Evolutionary conservation across 208 protist species (phyloP).

Genomic region (Herpetomonas muscarum): DNA sequence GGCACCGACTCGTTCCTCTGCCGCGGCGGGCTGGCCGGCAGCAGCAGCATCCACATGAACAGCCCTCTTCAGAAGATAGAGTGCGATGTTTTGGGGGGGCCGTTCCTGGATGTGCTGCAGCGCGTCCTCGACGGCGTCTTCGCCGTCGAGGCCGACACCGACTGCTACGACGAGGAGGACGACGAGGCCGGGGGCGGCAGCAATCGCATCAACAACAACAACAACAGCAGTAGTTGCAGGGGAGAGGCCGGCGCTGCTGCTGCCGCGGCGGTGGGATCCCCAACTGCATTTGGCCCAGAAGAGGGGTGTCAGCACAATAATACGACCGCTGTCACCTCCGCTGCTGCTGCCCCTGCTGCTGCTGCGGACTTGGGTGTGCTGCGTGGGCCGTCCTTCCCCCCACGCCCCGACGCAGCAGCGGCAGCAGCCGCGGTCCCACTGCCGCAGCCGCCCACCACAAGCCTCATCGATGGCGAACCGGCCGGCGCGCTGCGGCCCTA

Average conservation of each 20-base stretch:
- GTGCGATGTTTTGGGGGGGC: background rate
- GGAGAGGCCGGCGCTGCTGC: background rate
- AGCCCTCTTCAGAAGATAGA: no score
- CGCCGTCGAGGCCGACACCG: background rate
- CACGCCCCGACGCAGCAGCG: background rate
- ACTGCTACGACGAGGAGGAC: background rate
- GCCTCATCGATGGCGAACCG: no score
- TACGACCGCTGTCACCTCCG: no score
- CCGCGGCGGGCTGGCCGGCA: background rate
- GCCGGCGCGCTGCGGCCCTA: no score
- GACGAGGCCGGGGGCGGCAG: background rate
- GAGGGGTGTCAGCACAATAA: no score
- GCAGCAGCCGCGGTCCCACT: background rate
- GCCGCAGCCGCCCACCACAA: background rate
- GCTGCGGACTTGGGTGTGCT: no score
- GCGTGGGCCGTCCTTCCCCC: no score
- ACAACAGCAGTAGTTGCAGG: background rate
- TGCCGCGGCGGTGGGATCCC: no score
- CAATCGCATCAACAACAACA: background rate
- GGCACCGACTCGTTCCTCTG: constrained; percentile 1
- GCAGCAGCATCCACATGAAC: background rate
- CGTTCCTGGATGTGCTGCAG: background rate
- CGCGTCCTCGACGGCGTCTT: constrained; percentile 1
- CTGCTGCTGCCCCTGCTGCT: no score
- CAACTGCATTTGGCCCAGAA: no score